Evolutionary conservation across 2,329 filamentous ascomycete species (phyloP), one percentile per base, ranked within the genome.

Genomic region (Aspergillus pseudoviridinutans): DNA sequence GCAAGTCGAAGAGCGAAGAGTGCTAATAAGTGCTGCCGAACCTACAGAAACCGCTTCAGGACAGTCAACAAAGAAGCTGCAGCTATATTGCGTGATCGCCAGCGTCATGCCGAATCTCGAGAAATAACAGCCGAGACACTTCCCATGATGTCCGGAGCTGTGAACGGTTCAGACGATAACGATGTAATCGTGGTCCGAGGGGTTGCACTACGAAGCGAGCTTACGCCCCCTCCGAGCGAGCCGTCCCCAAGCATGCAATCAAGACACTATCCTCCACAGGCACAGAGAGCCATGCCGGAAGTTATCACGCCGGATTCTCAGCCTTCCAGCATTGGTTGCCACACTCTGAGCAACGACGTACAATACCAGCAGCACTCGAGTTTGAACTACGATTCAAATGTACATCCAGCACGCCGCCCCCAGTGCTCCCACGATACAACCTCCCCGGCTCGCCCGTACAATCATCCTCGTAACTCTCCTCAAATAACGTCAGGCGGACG

Each of bases 41-140:
- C 20, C 20, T 50, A 27, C 32, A 58, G 58, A 17, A 32, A 38
- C n/a, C 55, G 55, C 6, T 53, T 58, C 22, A 49, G 24, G 5
- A 20, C 27, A 5, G 52, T 58, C 24, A 41, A 46, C 10, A 32
- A 55, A 22, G 38, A 54, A n/a, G 55, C 52, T 22, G 42, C 49
- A 5, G 58, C 51, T n/a, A 46, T 57, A 7, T 35, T 54, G 17
- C 51, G 56, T 50, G 58, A 59, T 22, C 58, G 51, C 4, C 51
- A 57, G n/a, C 32, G 46, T 4, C 29, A 38, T 41, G 27, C 20
- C 9, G n/a, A 27, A 25, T 25, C 12, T 4, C 44, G 20, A 8
- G 50, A 56, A 32, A 24, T 22, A n/a, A 22, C 42, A 24, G n/a
- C 14, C 29, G 53, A 58, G 5, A 58, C 9, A 4, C 44, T 24